Conservation (phyloP, 441 rosid species). For the Erysimum pusillum region DNA sequence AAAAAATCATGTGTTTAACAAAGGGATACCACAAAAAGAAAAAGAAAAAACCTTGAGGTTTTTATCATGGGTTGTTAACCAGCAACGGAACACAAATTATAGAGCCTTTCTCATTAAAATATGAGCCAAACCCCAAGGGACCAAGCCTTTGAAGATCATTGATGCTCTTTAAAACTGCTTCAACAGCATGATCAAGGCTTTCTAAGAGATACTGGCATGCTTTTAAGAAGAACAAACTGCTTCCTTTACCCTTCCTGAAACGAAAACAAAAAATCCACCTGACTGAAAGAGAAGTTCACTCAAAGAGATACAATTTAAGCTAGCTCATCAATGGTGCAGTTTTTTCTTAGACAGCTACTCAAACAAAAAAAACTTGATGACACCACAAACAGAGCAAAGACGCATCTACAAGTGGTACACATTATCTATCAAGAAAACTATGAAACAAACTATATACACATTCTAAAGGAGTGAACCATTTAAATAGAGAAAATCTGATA, state of each 20-base stretch:
- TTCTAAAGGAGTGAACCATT: slow-evolving; percentile 9
- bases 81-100: slow-evolving; percentile 70
- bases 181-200: slow-evolving; percentile 66
- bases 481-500: slow-evolving; percentile 30
- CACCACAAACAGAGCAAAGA: slow-evolving; percentile 23
- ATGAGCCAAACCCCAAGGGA: slow-evolving; percentile 57
- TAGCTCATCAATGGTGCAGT: slow-evolving; percentile 27
- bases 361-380: slow-evolving; percentile 7
- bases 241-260: slow-evolving; percentile 50
- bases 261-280: slow-evolving; percentile 17
- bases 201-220: slow-evolving; percentile 64
- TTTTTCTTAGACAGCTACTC: slow-evolving; percentile 16
- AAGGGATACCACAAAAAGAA: slow-evolving; percentile 32
- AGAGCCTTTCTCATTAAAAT: slow-evolving; percentile 56
- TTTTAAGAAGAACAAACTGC: slow-evolving; percentile 65
- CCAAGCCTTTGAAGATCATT: slow-evolving; percentile 65
- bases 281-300: slow-evolving; percentile 49
- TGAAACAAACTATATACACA: slow-evolving; percentile 15
- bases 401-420: slow-evolving; percentile 18
- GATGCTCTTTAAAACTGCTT: slow-evolving; percentile 55
- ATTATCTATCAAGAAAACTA: slow-evolving; percentile 27
- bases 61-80: slow-evolving; percentile 83
- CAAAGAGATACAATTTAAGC: slow-evolving; percentile 13
- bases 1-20: slow-evolving; percentile 23
- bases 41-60: slow-evolving; percentile 72